These are phyloP conservation scores for Dionaea muscipula DNA, from an alignment of 179 eudicot species.

Conservation along the genomic window DNA sequence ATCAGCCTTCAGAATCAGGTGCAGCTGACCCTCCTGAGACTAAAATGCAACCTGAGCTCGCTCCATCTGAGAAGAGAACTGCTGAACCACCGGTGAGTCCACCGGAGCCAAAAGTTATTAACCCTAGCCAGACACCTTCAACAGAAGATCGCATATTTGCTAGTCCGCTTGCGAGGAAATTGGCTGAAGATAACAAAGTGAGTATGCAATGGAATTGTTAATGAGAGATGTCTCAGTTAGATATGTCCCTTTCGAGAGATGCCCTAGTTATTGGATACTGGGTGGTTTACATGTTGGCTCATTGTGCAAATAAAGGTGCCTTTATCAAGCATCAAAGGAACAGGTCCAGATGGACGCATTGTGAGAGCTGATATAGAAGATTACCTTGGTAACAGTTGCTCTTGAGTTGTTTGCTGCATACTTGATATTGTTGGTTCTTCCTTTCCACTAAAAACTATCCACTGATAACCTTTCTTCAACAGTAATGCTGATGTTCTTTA, in stretches of 20 bases:
- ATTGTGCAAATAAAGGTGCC: constrained; percentile 36
- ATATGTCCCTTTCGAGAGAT: no score
- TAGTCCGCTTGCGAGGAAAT: constrained; percentile 86
- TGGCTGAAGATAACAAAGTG: constrained; percentile 88
- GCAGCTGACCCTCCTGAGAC: constrained; percentile 32
- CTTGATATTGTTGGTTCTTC: no score
- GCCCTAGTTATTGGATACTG: no score
- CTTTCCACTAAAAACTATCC: no score
- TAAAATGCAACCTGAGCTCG: constrained; percentile 37
- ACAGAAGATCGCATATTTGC: constrained; percentile 74
- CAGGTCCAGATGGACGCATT: constrained; percentile 87
- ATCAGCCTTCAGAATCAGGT: constrained; percentile 48
- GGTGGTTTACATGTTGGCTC: no score
- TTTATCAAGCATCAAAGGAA: constrained; percentile 81
- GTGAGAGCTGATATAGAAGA: constrained; percentile 92
- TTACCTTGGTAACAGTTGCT: constrained; percentile 45
- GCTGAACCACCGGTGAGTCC: constrained; percentile 33
- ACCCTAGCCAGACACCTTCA: constrained; percentile 37
- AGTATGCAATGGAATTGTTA: neutral
- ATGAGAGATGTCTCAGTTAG: neutral
- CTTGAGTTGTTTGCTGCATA: neutral
- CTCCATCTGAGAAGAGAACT: constrained; percentile 44
- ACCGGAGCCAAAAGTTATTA: constrained; percentile 39
- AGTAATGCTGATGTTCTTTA: no score
- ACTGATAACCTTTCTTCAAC: no score